Percentiles rank a stretch among this genome's conserved stretches.
Conservation (phyloP, 805 yeast genomes). For the Yamadazyma insecticola region DNA sequence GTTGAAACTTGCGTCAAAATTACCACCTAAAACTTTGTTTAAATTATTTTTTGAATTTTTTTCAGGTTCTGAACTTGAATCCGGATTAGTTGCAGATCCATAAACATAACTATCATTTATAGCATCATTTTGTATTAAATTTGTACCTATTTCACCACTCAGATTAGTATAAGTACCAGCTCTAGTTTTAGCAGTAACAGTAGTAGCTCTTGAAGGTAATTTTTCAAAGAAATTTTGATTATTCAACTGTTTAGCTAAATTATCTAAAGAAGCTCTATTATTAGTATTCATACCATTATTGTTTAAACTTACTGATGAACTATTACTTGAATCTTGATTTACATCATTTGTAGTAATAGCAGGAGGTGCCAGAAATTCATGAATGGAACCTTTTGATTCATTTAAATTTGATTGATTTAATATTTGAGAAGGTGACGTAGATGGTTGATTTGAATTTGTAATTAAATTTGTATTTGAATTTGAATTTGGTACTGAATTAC, state of each 20-base stretch:
- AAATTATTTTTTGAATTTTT: slow-evolving; percentile 4
- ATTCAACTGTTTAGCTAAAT: slow-evolving; percentile 36
- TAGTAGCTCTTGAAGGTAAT: slow-evolving; percentile 30
- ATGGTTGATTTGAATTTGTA: not conserved
- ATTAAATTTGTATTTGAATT: too few relatives aligned
- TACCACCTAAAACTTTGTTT: slow-evolving; percentile 10
- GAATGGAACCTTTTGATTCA: slow-evolving; percentile 2
- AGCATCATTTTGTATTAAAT: slow-evolving; percentile 17
- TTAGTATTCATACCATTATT: not conserved
- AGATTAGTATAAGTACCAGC: not conserved
- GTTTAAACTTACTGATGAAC: too few relatives aligned
- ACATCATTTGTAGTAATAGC: not conserved
- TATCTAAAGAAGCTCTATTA: slow-evolving; percentile 25
- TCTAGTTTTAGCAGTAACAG: slow-evolving; percentile 9
- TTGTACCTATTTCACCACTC: slow-evolving; percentile 2
- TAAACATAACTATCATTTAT: slow-evolving; percentile 31
- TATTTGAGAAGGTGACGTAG: not conserved
- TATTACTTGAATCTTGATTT: slow-evolving; percentile 1
- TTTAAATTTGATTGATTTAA: not conserved
- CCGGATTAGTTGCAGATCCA: too few relatives aligned
- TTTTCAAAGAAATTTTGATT: slow-evolving; percentile 33
- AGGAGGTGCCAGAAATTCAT: slow-evolving; percentile 1
- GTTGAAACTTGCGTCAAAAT: slow-evolving; percentile 17
- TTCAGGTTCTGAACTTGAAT: too few relatives aligned
- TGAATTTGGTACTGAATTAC: too few relatives aligned